Percentiles rank a stretch among this genome's conserved stretches.
Evolutionary conservation across 2,329 filamentous ascomycete genomes (phyloP).

Genomic region (Aspergillus eucalypticola): DNA sequence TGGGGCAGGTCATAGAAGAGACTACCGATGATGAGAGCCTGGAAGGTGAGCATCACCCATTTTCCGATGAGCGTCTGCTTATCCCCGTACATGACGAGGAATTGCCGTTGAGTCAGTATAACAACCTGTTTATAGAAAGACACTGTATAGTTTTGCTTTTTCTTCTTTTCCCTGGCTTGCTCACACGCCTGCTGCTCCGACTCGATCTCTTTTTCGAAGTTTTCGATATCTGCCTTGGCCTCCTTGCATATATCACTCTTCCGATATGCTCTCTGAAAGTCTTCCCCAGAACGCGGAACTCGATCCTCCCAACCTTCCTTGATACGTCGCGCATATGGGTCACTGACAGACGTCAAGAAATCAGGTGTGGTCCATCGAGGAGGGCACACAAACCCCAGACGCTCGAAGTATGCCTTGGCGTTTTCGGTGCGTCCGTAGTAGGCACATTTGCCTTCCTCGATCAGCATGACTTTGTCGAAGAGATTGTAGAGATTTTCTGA

Average conservation of each 20-base stretch:
- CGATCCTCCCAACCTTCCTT: slow-evolving; percentile 59
- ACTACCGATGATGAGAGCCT: slow-evolving; percentile 49
- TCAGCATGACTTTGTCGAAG: slow-evolving; percentile 68
- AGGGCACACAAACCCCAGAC: slow-evolving; percentile 72
- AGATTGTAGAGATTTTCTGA: slow-evolving; percentile 53
- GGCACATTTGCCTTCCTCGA: slow-evolving; percentile 69
- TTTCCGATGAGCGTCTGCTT: slow-evolving; percentile 53
- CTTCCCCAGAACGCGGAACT: slow-evolving; percentile 56
- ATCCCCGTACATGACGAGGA: slow-evolving; percentile 57
- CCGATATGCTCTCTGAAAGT: slow-evolving; percentile 56
- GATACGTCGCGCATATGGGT: slow-evolving; percentile 58
- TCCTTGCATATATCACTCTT: slow-evolving; percentile 48
- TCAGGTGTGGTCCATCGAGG: slow-evolving; percentile 72
- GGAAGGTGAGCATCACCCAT: slow-evolving; percentile 51
- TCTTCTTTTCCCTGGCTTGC: slow-evolving; percentile 38
- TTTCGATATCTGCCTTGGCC: slow-evolving; percentile 51
- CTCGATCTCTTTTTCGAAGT: slow-evolving; percentile 55
- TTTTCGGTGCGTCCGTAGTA: slow-evolving; percentile 67
- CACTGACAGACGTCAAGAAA: slow-evolving; percentile 75
- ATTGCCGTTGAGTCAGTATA: slow-evolving; percentile 57
- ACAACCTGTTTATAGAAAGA: slow-evolving; percentile 53
- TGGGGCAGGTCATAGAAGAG: slow-evolving; percentile 57
- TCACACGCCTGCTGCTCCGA: slow-evolving; percentile 44
- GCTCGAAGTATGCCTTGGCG: slow-evolving; percentile 68
- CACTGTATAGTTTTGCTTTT: slow-evolving; percentile 56